Base-by-base conservation (phyloP, 345 rosid species). In the Trapa incisa region DNA sequence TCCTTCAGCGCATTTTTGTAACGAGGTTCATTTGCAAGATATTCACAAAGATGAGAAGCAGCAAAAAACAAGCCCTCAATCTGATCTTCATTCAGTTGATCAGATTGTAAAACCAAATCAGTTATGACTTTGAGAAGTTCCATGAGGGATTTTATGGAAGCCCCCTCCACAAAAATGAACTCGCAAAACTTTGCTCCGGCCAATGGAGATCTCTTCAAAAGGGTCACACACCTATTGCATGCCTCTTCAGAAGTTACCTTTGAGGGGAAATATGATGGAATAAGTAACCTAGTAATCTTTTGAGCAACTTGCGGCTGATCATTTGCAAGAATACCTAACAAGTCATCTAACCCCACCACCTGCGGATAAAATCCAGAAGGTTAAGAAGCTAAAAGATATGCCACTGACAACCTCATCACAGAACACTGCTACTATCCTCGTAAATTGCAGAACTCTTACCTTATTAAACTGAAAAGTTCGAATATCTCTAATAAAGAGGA, bases 111-210 rank as follows among this genome's bases (percentile, higher is more conserved):
- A 35, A 88, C 83, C 68, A 81, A 79, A 73, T 71, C 72, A 67
- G 85, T 69, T 53, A 88, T 76, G 65, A 82, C 86, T 74, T 72
- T 79, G 66, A 86, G 80, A 72, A 93, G 95, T 68, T 90, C 82
- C 86, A 83, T 71, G 29, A 83, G 79, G 68, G 80, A 81, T 65
- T 82, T 80, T 65, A 71, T 70, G 2, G 91, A 80, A 56, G 91
- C 88, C 68, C 97, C 95, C 77, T 85, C 88, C 2, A 61, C 74
- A 65, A 70, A 77, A 74, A 84, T 79, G 79, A 79, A 88, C 70
- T 87, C 85, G 73, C 98, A 93, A 81, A 93, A 93, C 77, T 91
- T 84, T 64, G 96, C 96, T 78, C 98, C 97, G 61, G 96, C 97
- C 65, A 67, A 70, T 39, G 96, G 91, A 52, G 87, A 84, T 79